phyloP scores from a whole-genome alignment of 2,329 filamentous ascomycete species.

The Acephala macrosclerotiorum region DNA sequence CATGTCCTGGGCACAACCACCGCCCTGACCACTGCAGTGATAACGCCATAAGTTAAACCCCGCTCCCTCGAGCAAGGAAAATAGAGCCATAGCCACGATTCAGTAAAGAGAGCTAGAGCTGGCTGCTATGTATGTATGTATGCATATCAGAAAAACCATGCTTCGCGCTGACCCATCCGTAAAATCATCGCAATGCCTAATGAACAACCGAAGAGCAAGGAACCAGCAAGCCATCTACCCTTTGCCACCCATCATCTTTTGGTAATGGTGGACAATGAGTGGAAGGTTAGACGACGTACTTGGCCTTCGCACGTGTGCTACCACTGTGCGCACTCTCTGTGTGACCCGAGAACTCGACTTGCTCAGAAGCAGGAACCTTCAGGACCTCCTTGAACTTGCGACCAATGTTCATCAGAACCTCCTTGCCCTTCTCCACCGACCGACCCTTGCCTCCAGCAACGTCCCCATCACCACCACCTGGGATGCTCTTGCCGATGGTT shows the following conservation, averaged over 20 bases:
- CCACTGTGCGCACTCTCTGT: constrained; percentile 92
- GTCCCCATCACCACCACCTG: constrained; percentile 76
- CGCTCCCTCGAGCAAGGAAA: constrained; percentile 17
- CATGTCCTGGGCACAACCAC: constrained; percentile 13
- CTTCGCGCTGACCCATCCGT: constrained; percentile 21
- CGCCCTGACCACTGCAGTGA: constrained; percentile 20
- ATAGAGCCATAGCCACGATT: constrained; percentile 3
- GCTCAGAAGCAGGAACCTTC: constrained; percentile 76
- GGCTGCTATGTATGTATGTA: constrained; percentile 32
- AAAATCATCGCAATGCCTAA: constrained; percentile 26
- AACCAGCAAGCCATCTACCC: background rate
- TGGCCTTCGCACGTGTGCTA: constrained; percentile 95
- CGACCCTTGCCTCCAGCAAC: constrained; percentile 80
- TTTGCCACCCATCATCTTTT: background rate
- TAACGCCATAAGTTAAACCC: constrained; percentile 27
- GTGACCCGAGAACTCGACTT: constrained; percentile 95
- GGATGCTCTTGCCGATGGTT: constrained; percentile 86
- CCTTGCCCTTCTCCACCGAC: constrained; percentile 81
- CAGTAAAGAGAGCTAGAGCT: constrained; percentile 2
- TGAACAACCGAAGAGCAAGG: constrained; percentile 19
- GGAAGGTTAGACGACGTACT: constrained; percentile 79
- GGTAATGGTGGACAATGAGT: background rate
- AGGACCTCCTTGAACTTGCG: constrained; percentile 92
- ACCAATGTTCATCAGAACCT: constrained; percentile 85
- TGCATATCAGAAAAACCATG: constrained; percentile 30